A percentile compares a stretch with the other conserved stretches of the same genome.
phyloP scores from a whole-genome alignment of 768 basidiomycete species.

The Boletus reticuloceps region DNA sequence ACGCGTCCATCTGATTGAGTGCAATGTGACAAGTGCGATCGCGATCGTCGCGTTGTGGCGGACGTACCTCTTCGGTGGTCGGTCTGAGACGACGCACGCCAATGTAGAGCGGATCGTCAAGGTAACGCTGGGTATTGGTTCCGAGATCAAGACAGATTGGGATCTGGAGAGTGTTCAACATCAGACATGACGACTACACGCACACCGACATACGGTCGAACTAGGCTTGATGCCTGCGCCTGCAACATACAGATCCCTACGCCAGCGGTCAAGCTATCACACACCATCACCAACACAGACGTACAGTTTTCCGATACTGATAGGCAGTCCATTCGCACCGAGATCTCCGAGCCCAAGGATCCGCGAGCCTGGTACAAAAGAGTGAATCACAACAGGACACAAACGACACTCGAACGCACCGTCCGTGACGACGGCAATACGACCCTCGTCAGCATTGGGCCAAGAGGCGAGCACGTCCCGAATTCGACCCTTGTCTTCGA shows the following conservation, averaged over 20 bases:
- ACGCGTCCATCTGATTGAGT: constrained; percentile 54
- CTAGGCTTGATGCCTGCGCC: constrained; percentile 62
- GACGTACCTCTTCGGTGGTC: constrained; percentile 38
- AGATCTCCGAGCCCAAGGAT: constrained; percentile 66
- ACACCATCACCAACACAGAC: constrained; percentile 17
- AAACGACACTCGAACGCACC: constrained; percentile 35
- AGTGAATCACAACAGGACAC: not conserved
- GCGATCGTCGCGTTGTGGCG: not conserved
- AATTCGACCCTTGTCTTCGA: constrained; percentile 65
- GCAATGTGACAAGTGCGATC: not conserved
- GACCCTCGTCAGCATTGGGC: constrained; percentile 42
- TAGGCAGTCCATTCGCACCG: constrained; percentile 42
- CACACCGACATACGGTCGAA: constrained; percentile 35
- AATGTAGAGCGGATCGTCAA: constrained; percentile 74
- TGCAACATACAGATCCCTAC: constrained; percentile 64
- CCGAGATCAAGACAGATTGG: constrained; percentile 75
- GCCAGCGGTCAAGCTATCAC: not conserved
- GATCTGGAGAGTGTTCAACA: constrained; percentile 31
- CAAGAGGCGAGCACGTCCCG: constrained; percentile 53
- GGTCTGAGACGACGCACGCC: constrained; percentile 61
- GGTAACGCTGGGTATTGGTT: constrained; percentile 65
- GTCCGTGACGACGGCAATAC: constrained; percentile 79
- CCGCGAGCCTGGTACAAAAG: constrained; percentile 44
- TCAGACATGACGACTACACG: not conserved
- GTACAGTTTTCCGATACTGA: constrained; percentile 72